Evolutionary conservation across 495 filamentous ascomycete genomes (phyloP).

Genomic region (Evansstolkia leycettana): DNA sequence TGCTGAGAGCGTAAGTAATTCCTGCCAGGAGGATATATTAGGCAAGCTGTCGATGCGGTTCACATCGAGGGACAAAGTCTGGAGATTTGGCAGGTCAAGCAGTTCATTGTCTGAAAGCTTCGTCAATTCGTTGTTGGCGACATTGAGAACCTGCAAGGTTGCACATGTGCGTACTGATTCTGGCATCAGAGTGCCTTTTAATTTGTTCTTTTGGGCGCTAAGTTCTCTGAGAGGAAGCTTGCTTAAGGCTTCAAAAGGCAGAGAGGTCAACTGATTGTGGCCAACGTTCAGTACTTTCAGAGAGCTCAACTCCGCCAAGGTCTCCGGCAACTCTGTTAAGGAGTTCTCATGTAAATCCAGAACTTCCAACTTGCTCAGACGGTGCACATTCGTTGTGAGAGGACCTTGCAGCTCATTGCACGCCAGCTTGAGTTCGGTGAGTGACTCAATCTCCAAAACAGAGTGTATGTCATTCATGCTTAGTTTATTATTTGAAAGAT

Average conservation of each 20-base stretch:
- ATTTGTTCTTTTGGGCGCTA: conserved; percentile 63
- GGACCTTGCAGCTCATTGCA: conserved; percentile 63
- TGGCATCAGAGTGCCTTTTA: conserved; percentile 60
- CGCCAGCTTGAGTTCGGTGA: conserved; percentile 71
- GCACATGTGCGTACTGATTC: conserved; percentile 41
- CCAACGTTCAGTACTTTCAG: conserved; percentile 67
- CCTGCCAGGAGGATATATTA: conserved; percentile 56
- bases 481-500: conserved; percentile 76
- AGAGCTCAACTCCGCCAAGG: conserved; percentile 47
- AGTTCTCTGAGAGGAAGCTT: conserved; percentile 63
- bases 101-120: conserved; percentile 33
- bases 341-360: conserved; percentile 75
- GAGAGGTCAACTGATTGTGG: conserved; percentile 54
- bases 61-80: conserved; percentile 56
- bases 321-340: conserved; percentile 60
- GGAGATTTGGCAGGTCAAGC: conserved; percentile 58
- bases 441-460: conserved; percentile 52
- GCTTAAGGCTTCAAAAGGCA: conserved; percentile 58
- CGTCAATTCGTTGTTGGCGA: conserved; percentile 63
- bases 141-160: conserved; percentile 59
- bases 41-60: conserved; percentile 69
- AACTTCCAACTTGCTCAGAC: conserved; percentile 55
- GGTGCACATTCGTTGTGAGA: conserved; percentile 43
- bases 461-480: conserved; percentile 55
- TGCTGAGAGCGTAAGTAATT: conserved; percentile 57